Base-by-base conservation (phyloP, 441 rosid species). In the Euphorbia celastroides region DNA sequence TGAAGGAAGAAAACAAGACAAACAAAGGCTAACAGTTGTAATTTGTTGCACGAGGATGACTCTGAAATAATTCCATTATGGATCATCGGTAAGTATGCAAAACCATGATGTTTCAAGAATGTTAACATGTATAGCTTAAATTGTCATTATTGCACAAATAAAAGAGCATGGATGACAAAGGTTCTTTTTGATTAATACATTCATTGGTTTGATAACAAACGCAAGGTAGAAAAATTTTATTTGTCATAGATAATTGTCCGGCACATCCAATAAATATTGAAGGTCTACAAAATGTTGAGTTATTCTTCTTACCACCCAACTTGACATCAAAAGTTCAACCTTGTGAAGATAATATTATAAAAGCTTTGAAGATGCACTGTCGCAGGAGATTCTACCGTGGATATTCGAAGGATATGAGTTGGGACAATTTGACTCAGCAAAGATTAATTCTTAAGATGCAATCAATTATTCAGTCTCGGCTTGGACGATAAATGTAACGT, bases 301-400 rank as follows among this genome's bases (percentile, higher is more conserved):
- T 52, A 20, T 52, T 52, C 27, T 52, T 52, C 22, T 7, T 52
- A 1, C 57, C 57, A 6, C n/a, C 27, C 19, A 22, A 52, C 19
- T 19, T 20, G 19, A 52, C 57, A 19, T 52, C 57, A 19, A 52
- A 52, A 52, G 22, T 52, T 52, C 57, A 52, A 52, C 57, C 57
- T 19, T 52, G 57, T 52, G 27, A 52, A 19, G 57, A 12, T 52
- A 14, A 14, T 1, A 41, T 41, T 3, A 41, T 41, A 7, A 41
- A 9, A 41, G 3, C 12, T 3, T 9, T 41, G 7, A 41, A 41
- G 12, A 9, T 41, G 3, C 12, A 41, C 12, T 41, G 12, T 14
- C 12, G 12, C 9, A 34, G 9, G 9, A 34, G 38, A 9, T 34
- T 34, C 4, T 4, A 34, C 9, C 4, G 38, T 34, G 9, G 38